A percentile compares a stretch with the other conserved stretches of the same genome.
Conservation (phyloP, 192 early-diverging fungal species). For the Podila horticola region DNA sequence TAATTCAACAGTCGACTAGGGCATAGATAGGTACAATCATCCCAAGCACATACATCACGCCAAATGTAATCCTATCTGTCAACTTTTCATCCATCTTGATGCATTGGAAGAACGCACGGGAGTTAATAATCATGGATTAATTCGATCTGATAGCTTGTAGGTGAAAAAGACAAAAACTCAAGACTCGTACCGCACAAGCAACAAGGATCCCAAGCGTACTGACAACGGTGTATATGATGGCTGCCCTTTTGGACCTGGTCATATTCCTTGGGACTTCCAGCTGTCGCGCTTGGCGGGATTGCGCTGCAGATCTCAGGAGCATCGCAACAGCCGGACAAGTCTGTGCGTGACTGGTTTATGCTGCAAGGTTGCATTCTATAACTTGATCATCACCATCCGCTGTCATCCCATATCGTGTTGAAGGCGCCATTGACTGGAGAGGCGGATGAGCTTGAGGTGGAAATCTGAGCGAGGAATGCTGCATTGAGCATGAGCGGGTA, state of each 20-base stretch:
- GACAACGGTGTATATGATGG: slow-evolving; percentile 4
- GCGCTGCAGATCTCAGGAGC: not conserved
- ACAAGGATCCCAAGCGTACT: slow-evolving; percentile 7
- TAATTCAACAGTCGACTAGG: slow-evolving; percentile 6
- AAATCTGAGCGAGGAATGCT: not conserved
- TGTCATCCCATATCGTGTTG: not conserved
- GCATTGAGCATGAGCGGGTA: not conserved
- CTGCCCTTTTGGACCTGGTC: slow-evolving; percentile 10
- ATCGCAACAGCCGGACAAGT: not conserved
- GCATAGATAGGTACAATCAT: slow-evolving; percentile 13
- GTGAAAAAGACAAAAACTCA: not conserved
- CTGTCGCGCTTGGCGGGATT: not conserved
- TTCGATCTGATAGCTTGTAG: not conserved
- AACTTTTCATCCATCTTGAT: slow-evolving; percentile 13
- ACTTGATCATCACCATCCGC: not conserved
- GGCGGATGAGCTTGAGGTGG: not conserved
- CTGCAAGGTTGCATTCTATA: not conserved
- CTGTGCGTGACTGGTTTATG: not conserved
- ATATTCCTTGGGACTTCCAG: slow-evolving; percentile 9
- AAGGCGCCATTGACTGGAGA: not conserved
- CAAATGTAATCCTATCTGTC: slow-evolving; percentile 15
- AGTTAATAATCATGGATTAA: not conserved
- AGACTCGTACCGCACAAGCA: slow-evolving; percentile 3
- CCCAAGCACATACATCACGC: slow-evolving; percentile 10
- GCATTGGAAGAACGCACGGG: not conserved